Percentiles rank a stretch among this genome's conserved stretches.
phyloP scores from a whole-genome alignment of 2,329 filamentous ascomycete species.

The Clarireedia hainanense region DNA sequence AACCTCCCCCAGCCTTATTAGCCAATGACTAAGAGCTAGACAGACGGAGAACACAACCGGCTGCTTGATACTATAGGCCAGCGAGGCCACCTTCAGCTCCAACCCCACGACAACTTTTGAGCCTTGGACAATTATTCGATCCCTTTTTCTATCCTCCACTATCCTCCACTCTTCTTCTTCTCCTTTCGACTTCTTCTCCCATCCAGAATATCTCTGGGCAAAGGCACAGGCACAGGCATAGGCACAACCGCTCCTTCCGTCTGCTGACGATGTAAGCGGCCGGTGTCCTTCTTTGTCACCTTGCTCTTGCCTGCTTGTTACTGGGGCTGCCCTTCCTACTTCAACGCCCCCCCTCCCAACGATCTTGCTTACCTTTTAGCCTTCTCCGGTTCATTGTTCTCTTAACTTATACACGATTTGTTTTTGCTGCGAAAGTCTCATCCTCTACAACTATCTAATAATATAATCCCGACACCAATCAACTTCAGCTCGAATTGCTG shows the following conservation, averaged over 20 bases:
- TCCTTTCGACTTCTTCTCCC: not conserved
- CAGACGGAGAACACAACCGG: not conserved
- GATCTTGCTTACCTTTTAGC: not conserved
- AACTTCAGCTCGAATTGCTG: not conserved
- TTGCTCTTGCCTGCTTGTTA: not conserved
- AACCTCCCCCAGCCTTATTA: not conserved
- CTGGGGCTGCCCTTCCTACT: conserved; percentile 1
- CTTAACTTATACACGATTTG: not conserved
- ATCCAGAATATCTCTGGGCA: not conserved
- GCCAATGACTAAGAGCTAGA: no score
- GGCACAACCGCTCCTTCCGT: not conserved
- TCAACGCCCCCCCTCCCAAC: not conserved
- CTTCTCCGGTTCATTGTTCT: not conserved
- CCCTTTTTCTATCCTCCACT: not conserved
- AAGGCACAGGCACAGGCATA: no score
- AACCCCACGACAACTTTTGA: conserved; percentile 6
- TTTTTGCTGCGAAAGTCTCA: not conserved
- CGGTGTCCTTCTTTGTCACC: conserved; percentile 20
- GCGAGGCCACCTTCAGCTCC: not conserved
- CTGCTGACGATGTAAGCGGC: conserved; percentile 24
- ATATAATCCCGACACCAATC: not conserved
- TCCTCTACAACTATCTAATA: conserved; percentile 2
- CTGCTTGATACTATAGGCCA: no score
- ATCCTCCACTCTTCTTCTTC: not conserved
- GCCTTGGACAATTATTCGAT: not conserved